Conservation (phyloP, 192 early-diverging fungal species). For the Umbelopsis isabellina region DNA sequence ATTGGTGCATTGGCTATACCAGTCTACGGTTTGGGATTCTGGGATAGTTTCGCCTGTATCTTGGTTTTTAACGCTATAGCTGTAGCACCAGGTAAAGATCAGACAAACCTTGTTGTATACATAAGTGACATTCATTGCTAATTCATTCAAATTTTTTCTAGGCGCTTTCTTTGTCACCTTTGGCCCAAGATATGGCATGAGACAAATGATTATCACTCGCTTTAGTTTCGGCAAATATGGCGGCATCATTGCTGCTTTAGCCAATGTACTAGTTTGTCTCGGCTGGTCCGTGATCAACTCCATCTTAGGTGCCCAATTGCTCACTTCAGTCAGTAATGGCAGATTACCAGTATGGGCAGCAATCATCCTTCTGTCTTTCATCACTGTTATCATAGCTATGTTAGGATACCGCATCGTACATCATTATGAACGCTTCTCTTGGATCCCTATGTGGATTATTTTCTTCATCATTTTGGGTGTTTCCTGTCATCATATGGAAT, state of each 20-base stretch:
- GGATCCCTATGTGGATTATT: slow-evolving; percentile 25
- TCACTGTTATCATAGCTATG: slow-evolving; percentile 18
- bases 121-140: not conserved
- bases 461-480: slow-evolving; percentile 23
- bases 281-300: slow-evolving; percentile 27
- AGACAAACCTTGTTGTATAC: not conserved
- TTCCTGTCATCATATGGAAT: slow-evolving; percentile 6
- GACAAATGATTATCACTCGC: slow-evolving; percentile 10
- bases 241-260: slow-evolving; percentile 9
- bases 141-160: not conserved
- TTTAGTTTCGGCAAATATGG: slow-evolving; percentile 11
- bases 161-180: slow-evolving; percentile 16
- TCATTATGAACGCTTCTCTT: slow-evolving; percentile 27
- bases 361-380: slow-evolving; percentile 21
- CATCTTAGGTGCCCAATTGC: slow-evolving; percentile 19
- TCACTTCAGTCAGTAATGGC: slow-evolving; percentile 15
- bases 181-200: slow-evolving; percentile 18
- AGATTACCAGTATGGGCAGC: slow-evolving; percentile 11
- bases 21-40: slow-evolving; percentile 2
- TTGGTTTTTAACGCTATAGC: not conserved
- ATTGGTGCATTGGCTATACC: slow-evolving; percentile 8
- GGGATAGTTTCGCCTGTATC: slow-evolving; percentile 4
- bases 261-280: slow-evolving; percentile 6
- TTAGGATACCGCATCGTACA: slow-evolving; percentile 26
- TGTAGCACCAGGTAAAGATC: slow-evolving; percentile 1